Percentiles rank a stretch among this genome's conserved stretches.
Conservation (phyloP, 768 basidiomycete genomes). For the Russula ochroleuca region DNA sequence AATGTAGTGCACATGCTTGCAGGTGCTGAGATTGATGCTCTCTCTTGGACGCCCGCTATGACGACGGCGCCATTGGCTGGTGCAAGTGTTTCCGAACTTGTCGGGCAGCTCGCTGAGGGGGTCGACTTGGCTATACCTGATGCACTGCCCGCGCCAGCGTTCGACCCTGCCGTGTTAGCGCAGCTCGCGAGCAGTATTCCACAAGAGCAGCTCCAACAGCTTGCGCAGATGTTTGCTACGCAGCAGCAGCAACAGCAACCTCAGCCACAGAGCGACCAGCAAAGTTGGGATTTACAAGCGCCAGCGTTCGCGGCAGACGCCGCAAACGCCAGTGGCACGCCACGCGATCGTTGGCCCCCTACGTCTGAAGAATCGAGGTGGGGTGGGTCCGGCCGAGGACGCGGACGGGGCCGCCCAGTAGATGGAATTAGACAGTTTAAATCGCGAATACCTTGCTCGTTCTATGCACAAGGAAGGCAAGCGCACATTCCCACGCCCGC, state of each 20-base stretch:
- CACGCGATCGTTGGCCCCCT: conserved; percentile 40
- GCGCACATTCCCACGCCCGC: conserved; percentile 50
- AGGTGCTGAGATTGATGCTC: conserved; percentile 59
- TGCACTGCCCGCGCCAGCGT: conserved; percentile 39
- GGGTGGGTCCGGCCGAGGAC: conserved; percentile 37
- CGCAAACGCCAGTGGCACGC: conserved; percentile 22
- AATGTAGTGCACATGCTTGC: conserved; percentile 61
- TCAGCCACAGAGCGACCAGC: conserved; percentile 19
- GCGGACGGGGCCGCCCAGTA: conserved; percentile 46
- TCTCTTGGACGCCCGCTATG: conserved; percentile 52
- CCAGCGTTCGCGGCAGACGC: conserved; percentile 25
- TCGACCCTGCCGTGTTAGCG: conserved; percentile 16
- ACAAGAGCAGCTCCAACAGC: conserved; percentile 28
- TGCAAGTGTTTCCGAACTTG: conserved; percentile 63
- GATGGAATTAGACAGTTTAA: conserved; percentile 70
- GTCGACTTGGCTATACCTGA: conserved; percentile 34
- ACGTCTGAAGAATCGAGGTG: conserved; percentile 41
- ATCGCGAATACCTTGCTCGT: conserved; percentile 83
- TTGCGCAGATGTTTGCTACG: conserved; percentile 26
- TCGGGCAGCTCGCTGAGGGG: conserved; percentile 53
- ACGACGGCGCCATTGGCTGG: conserved; percentile 31
- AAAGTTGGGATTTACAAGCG: conserved; percentile 25
- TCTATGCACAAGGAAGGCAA: conserved; percentile 91
- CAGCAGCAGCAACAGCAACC: conserved; percentile 29
- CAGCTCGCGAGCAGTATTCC: conserved; percentile 25